Percentiles rank a stretch among this genome's conserved stretches.
Evolutionary conservation across 352 stramenopile genomes (phyloP).

Genomic region (Globisporangium megalacanthum): DNA sequence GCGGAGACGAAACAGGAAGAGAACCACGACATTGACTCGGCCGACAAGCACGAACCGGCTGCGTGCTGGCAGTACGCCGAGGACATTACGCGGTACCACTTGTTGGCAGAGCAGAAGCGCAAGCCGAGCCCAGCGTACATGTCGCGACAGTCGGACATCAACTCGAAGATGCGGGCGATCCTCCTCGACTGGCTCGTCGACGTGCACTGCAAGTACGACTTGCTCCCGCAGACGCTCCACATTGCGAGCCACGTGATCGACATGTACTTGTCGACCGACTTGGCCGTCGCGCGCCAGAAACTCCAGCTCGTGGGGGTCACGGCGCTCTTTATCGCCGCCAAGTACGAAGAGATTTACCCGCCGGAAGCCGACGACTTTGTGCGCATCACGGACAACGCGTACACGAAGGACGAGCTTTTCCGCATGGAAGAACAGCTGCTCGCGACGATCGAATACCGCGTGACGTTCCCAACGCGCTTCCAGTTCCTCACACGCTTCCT

Average conservation of each 20-base stretch:
- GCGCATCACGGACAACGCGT: constrained; percentile 96
- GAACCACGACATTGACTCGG: constrained; percentile 67
- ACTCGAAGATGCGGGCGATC: constrained; percentile 98
- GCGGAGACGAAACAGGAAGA: constrained; percentile 16
- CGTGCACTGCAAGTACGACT: constrained; percentile 80
- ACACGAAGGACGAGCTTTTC: constrained; percentile 81
- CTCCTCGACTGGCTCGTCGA: constrained; percentile 99
- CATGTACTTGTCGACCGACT: constrained; percentile 64
- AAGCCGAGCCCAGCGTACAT: constrained; percentile 71
- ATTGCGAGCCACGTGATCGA: constrained; percentile 85
- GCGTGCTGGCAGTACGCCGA: constrained; percentile 79
- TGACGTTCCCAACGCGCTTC: constrained; percentile 81
- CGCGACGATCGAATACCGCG: constrained; percentile 60
- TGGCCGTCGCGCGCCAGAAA: constrained; percentile 69
- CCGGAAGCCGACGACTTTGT: constrained; percentile 93
- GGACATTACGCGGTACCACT: constrained; percentile 78
- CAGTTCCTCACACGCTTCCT: constrained; percentile 87
- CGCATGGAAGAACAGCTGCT: constrained; percentile 80
- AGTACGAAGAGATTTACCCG: constrained; percentile 98
- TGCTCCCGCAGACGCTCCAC: constrained; percentile 77
- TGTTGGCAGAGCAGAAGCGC: constrained; percentile 61
- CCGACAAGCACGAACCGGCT: constrained; percentile 56
- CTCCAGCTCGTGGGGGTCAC: constrained; percentile 96
- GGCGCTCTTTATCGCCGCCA: constrained; percentile 95
- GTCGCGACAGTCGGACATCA: constrained; percentile 95